phyloP scores from a whole-genome alignment of 176 grass and related monocot species.

The Triticum urartu region DNA sequence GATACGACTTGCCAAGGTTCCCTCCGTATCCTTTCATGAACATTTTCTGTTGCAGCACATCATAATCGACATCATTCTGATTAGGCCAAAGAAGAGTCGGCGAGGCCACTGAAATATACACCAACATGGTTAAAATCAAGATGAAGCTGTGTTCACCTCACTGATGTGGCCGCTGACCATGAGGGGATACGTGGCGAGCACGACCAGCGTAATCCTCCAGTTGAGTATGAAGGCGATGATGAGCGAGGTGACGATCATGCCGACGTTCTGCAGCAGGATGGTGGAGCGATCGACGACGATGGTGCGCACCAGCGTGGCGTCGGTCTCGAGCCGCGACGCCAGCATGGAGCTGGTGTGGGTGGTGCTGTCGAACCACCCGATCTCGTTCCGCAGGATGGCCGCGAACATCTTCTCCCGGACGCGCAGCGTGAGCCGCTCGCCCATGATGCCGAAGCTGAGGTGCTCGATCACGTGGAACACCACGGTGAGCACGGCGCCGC shows the following conservation, averaged over 20 bases:
- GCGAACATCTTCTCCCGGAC: slow-evolving; percentile 88
- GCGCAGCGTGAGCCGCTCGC: slow-evolving; percentile 85
- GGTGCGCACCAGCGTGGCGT: slow-evolving; percentile 87
- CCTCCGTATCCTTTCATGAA: slow-evolving; percentile 97
- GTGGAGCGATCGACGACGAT: slow-evolving; percentile 89
- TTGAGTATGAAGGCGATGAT: slow-evolving; percentile 92
- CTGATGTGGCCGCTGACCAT: slow-evolving; percentile 97
- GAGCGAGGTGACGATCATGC: slow-evolving; percentile 86
- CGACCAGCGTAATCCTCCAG: slow-evolving; percentile 88
- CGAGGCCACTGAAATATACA: no score
- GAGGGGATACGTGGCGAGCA: slow-evolving; percentile 81
- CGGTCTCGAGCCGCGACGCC: slow-evolving; percentile 74
- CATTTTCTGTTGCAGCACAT: slow-evolving; percentile 59
- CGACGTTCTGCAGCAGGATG: slow-evolving; percentile 85
- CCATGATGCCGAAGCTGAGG: slow-evolving; percentile 95
- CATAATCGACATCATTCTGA: neutral
- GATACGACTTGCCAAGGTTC: slow-evolving; percentile 76
- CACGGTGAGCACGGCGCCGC: slow-evolving; percentile 68
- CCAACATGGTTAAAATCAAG: no score
- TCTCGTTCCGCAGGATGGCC: slow-evolving; percentile 81
- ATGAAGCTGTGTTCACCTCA: slow-evolving; percentile 44
- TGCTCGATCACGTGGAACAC: slow-evolving; percentile 81
- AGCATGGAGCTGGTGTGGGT: slow-evolving; percentile 81
- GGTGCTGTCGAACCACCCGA: slow-evolving; percentile 88
- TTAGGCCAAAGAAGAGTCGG: neutral